phyloP scores from a whole-genome alignment of 495 filamentous ascomycete species.

The Letharia lupina region DNA sequence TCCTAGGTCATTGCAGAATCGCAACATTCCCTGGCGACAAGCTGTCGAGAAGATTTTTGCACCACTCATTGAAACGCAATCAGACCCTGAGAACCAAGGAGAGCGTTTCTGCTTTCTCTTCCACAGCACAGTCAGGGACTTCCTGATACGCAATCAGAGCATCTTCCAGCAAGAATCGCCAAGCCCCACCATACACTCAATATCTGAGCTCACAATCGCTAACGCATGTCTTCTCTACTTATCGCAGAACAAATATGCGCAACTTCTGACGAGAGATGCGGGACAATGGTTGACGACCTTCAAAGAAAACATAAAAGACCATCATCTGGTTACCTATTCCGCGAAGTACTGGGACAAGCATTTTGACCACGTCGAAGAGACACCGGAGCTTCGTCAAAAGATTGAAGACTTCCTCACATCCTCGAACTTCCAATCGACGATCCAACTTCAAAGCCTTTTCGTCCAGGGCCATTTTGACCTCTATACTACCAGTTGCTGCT shows the following conservation, averaged over 20 bases:
- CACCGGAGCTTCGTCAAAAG: constrained; percentile 10
- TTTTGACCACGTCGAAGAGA: constrained; percentile 12
- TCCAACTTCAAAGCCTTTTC: constrained; percentile 19
- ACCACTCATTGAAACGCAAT: constrained; percentile 7
- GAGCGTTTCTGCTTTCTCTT: constrained; percentile 9
- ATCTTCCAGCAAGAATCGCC: constrained; percentile 6
- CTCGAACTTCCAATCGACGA: constrained; percentile 13
- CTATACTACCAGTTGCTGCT: not conserved
- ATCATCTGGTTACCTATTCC: constrained; percentile 18
- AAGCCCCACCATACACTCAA: not conserved
- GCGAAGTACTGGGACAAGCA: constrained; percentile 24
- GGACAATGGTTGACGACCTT: not conserved
- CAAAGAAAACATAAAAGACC: constrained; percentile 11
- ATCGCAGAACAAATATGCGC: constrained; percentile 4
- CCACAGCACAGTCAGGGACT: constrained; percentile 8
- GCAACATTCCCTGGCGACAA: constrained; percentile 12
- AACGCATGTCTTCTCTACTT: constrained; percentile 9
- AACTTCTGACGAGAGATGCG: not conserved
- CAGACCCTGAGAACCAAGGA: constrained; percentile 4
- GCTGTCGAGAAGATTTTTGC: constrained; percentile 7
- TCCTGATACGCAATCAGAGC: not conserved
- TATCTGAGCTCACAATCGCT: constrained; percentile 1
- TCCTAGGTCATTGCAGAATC: constrained; percentile 3
- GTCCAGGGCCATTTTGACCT: constrained; percentile 8
- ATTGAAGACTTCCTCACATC: constrained; percentile 16